Conservation (phyloP, 2,329 filamentous ascomycete genomes). For the Neofusicoccum sp. region DNA sequence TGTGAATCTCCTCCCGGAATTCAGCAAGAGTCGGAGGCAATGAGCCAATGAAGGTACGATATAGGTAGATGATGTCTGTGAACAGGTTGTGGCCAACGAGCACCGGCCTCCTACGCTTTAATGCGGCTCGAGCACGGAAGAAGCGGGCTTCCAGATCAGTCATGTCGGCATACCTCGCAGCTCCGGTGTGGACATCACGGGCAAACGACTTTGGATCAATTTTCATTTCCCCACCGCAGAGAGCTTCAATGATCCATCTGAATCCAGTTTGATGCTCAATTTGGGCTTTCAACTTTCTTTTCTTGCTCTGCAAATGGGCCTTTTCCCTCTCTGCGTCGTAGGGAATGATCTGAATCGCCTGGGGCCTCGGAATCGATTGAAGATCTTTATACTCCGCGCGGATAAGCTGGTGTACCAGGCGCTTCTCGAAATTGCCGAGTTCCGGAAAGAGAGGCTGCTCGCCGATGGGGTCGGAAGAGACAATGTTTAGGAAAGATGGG, state of each 20-base stretch:
- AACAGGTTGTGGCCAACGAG: slow-evolving; percentile 66
- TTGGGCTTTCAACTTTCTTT: background rate
- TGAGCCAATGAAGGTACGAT: slow-evolving; percentile 59
- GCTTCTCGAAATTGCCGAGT: slow-evolving; percentile 56
- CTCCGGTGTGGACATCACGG: slow-evolving; percentile 33
- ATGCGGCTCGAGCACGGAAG: slow-evolving; percentile 38
- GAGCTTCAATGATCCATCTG: slow-evolving; percentile 50
- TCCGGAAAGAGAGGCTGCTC: slow-evolving; percentile 21
- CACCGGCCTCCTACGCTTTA: slow-evolving; percentile 49
- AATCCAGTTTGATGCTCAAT: slow-evolving; percentile 45
- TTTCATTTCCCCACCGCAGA: slow-evolving; percentile 39
- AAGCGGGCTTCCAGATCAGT: slow-evolving; percentile 38
- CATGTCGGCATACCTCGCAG: slow-evolving; percentile 35
- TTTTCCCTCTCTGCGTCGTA: slow-evolving; percentile 46
- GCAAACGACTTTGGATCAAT: slow-evolving; percentile 40
- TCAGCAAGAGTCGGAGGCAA: slow-evolving; percentile 55
- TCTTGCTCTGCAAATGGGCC: slow-evolving; percentile 31
- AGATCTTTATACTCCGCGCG: slow-evolving; percentile 57
- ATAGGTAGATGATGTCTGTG: slow-evolving; percentile 63
- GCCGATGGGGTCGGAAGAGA: slow-evolving; percentile 29
- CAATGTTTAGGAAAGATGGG: slow-evolving; percentile 27
- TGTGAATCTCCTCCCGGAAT: slow-evolving; percentile 53
- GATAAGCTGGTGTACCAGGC: slow-evolving; percentile 65
- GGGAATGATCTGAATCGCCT: slow-evolving; percentile 43
- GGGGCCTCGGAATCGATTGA: slow-evolving; percentile 42